Percentiles rank a stretch among this genome's conserved stretches.
Conservation (phyloP, 176 grass and related monocot genomes). For the Oryza longistaminata region DNA sequence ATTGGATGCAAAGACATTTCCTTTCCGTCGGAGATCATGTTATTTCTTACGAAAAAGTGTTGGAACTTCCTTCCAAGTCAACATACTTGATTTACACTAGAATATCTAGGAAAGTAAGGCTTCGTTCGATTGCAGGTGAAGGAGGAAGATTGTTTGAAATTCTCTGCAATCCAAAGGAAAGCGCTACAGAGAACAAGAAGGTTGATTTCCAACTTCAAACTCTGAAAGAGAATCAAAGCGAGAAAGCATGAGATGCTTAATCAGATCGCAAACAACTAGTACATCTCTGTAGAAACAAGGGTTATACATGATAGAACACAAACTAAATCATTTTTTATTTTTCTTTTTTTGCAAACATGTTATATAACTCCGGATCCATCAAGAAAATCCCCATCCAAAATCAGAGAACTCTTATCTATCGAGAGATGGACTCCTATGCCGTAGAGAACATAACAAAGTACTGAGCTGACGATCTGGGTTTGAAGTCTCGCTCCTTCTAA, state of each 20-base stretch:
- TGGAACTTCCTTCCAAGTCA: no score
- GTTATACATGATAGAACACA: background rate
- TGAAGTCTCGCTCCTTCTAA: no score
- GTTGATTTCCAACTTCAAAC: conserved; percentile 52
- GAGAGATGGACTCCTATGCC: background rate
- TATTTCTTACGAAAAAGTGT: no score
- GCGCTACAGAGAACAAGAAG: conserved; percentile 40
- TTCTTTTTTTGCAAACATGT: background rate
- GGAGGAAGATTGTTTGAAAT: background rate
- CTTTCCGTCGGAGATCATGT: no score
- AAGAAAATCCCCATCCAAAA: background rate
- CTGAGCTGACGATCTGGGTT: no score
- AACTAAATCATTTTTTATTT: background rate
- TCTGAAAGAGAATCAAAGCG: conserved; percentile 50
- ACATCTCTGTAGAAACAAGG: background rate
- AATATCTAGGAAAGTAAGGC: no score
- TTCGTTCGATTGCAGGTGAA: no score
- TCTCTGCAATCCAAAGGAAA: conserved; percentile 47
- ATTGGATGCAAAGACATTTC: no score
- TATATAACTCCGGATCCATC: background rate
- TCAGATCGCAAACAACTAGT: conserved; percentile 15
- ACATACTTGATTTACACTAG: no score
- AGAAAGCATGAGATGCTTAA: conserved; percentile 4
- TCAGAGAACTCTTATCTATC: background rate
- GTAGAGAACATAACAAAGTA: no score